Conservation (phyloP, 768 basidiomycete species). For the Lyophyllum shimeji region DNA sequence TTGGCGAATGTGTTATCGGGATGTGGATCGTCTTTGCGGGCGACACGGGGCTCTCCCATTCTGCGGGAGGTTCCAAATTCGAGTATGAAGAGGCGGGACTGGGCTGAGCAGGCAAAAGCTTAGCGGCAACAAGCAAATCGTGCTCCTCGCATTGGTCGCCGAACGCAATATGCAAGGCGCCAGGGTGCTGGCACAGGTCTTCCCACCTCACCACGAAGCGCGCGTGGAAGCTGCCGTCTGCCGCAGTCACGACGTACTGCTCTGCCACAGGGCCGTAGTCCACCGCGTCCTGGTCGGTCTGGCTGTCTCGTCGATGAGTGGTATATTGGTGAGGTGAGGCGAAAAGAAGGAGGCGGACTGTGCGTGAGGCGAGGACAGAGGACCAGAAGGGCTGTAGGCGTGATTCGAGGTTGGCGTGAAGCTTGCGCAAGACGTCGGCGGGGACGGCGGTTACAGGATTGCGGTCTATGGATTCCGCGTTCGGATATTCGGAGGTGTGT, state of each 20-base stretch:
- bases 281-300: constrained; percentile 26
- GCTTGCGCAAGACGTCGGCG: constrained; percentile 40
- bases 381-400: constrained; percentile 84
- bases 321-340: constrained; percentile 33
- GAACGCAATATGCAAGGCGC: constrained; percentile 55
- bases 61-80: background rate
- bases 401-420: constrained; percentile 74
- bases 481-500: background rate
- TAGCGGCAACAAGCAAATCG: constrained; percentile 53
- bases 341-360: constrained; percentile 63
- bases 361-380: constrained; percentile 62
- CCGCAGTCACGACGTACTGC: constrained; percentile 52
- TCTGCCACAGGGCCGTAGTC: constrained; percentile 47
- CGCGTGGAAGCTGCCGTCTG: constrained; percentile 74
- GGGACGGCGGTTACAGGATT: constrained; percentile 18
- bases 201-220: constrained; percentile 70
- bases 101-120: constrained; percentile 40
- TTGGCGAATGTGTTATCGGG: constrained; percentile 57
- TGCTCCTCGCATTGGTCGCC: constrained; percentile 52
- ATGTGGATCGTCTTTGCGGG: constrained; percentile 33
- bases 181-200: constrained; percentile 59
- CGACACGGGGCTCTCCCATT: background rate
- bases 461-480: background rate
- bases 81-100: constrained; percentile 8
- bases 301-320: constrained; percentile 10